Percentiles rank a stretch among this genome's conserved stretches.
Evolutionary conservation across 2,329 filamentous ascomycete species (phyloP).

Genomic region (Beauveria pseudobassiana): DNA sequence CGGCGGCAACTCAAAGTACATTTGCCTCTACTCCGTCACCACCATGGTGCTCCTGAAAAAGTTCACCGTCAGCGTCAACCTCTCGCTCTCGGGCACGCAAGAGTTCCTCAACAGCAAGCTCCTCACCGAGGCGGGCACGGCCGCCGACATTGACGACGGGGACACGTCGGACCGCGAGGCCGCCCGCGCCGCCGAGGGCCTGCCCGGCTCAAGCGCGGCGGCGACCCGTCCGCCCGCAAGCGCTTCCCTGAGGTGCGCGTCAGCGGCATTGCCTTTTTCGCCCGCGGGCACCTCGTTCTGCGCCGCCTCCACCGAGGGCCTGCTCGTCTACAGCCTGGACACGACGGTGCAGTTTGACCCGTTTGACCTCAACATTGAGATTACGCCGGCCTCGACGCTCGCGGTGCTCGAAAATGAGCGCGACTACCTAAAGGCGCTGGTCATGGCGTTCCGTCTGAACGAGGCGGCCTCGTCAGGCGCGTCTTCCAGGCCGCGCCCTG

Average conservation of each 20-base stretch:
- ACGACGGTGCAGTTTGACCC: slow-evolving; percentile 82
- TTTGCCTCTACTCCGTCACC: slow-evolving; percentile 91
- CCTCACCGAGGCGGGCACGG: slow-evolving; percentile 83
- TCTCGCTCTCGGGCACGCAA: slow-evolving; percentile 92
- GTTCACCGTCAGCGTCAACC: slow-evolving; percentile 89
- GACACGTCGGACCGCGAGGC: slow-evolving; percentile 79
- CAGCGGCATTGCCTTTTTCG: slow-evolving; percentile 78
- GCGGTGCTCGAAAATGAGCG: slow-evolving; percentile 56
- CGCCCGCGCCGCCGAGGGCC: slow-evolving; percentile 67
- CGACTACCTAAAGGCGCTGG: slow-evolving; percentile 83
- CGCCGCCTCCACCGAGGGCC: slow-evolving; percentile 86
- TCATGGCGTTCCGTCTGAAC: slow-evolving; percentile 97
- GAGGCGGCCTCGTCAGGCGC: slow-evolving; percentile 72
- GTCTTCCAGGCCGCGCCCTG: slow-evolving; percentile 81
- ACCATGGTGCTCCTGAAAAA: slow-evolving; percentile 91
- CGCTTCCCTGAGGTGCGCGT: slow-evolving; percentile 78
- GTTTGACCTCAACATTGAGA: slow-evolving; percentile 88
- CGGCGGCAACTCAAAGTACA: slow-evolving; percentile 95
- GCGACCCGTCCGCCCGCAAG: slow-evolving; percentile 71
- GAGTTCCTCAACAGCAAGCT: slow-evolving; percentile 92
- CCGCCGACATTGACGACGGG: slow-evolving; percentile 76
- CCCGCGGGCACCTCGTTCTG: slow-evolving; percentile 88
- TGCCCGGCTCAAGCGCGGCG: slow-evolving; percentile 80
- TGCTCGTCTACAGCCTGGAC: slow-evolving; percentile 90
- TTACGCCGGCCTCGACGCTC: slow-evolving; percentile 82